Percentiles rank a stretch among this genome's conserved stretches.
These are phyloP conservation scores for Tetracentron sinense DNA, from an alignment of 164 flowering plant genomes.

Conservation along the genomic window DNA sequence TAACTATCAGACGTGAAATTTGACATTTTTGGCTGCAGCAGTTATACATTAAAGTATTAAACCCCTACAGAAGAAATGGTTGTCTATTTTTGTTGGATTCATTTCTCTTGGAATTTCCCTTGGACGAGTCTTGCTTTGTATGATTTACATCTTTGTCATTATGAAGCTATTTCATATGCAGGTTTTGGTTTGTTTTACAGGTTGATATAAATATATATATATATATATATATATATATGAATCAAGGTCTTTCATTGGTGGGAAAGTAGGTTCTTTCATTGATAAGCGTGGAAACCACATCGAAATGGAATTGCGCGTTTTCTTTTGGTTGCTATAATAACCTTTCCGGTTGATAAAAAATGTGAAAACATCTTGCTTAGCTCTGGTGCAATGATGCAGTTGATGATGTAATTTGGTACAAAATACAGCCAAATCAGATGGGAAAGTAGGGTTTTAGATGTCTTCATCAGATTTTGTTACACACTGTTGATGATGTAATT, in stretches of 20 bases:
- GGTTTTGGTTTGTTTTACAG: constrained; percentile 34
- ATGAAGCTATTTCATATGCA: background rate
- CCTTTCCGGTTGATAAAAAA: constrained; percentile 95
- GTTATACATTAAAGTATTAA: background rate
- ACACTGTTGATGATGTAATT: no score
- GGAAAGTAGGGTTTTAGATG: no score
- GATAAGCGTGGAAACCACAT: constrained; percentile 90
- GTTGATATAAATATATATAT: no score
- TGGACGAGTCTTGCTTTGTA: constrained; percentile 1
- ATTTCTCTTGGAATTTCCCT: no score
- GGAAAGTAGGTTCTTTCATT: constrained; percentile 95
- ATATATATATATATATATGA: no score
- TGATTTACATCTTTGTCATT: background rate
- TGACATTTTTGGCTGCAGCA: background rate
- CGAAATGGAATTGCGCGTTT: constrained; percentile 98
- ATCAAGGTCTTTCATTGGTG: constrained; percentile 88
- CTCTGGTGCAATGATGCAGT: background rate
- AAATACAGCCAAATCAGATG: no score
- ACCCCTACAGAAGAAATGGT: background rate
- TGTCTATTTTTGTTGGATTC: background rate
- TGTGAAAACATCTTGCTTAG: constrained; percentile 37
- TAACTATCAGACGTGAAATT: background rate
- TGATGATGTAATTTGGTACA: background rate
- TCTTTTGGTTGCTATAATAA: constrained; percentile 96
- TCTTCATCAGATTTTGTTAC: no score